Conservation (phyloP, 805 yeast species). For the Spathaspora gorwiae region DNA sequence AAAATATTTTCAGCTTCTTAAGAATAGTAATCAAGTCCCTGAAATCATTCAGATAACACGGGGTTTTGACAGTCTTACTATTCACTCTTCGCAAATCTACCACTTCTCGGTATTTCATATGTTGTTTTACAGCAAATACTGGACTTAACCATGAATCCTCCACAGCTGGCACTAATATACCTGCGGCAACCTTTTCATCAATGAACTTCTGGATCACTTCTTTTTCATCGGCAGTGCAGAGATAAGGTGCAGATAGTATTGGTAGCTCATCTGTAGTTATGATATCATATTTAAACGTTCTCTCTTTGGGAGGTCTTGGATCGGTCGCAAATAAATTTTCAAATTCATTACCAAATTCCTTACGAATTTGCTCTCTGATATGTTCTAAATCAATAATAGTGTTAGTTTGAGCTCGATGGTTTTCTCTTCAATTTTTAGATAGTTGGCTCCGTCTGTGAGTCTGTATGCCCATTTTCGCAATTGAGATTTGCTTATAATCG, state of each 20-base stretch:
- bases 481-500: neutral
- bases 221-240: slow-evolving; percentile 14
- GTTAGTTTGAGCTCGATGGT: neutral
- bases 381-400: too few species aligned
- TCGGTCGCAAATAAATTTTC: neutral
- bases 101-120: neutral
- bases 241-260: neutral
- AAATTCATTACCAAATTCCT: neutral
- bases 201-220: slow-evolving; percentile 38
- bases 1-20: neutral
- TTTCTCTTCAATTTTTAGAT: too few species aligned
- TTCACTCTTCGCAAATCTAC: neutral
- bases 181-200: slow-evolving; percentile 42
- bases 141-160: neutral
- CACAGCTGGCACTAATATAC: neutral
- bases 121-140: neutral
- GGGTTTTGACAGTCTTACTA: neutral
- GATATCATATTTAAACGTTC: neutral
- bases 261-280: neutral
- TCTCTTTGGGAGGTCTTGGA: neutral
- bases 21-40: neutral
- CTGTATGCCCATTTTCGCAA: neutral
- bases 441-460: too few species aligned
- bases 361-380: neutral
- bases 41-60: neutral